phyloP scores from a whole-genome alignment of 2,329 filamentous ascomycete species.

The Colletotrichum brevisporum region DNA sequence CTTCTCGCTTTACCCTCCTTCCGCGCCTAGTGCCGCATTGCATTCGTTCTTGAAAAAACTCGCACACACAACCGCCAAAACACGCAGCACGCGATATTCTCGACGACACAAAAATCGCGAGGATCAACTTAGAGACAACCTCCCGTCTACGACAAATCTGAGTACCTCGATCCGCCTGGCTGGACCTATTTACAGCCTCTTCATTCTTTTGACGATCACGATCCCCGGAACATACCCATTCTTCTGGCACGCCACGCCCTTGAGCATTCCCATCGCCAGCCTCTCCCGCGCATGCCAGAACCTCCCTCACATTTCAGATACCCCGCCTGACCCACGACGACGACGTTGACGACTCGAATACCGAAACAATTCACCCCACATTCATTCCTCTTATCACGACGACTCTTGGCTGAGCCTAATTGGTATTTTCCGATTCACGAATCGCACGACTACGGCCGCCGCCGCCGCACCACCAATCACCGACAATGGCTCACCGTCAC shows the following conservation, averaged over 20 bases:
- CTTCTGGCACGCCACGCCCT: slow-evolving; percentile 11
- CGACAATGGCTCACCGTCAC: slow-evolving; percentile 36
- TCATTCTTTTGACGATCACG: slow-evolving; percentile 39
- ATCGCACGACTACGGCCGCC: not conserved
- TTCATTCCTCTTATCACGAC: slow-evolving; percentile 16
- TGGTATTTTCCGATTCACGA: slow-evolving; percentile 1
- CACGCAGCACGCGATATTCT: not conserved
- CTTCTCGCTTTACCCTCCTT: slow-evolving; percentile 40
- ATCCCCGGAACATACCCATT: not conserved
- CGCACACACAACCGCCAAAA: slow-evolving; percentile 16
- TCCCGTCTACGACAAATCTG: slow-evolving; percentile 14
- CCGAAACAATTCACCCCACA: slow-evolving; percentile 5
- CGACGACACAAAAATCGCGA: slow-evolving; percentile 13
- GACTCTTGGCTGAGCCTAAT: slow-evolving; percentile 27
- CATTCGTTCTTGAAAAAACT: slow-evolving; percentile 35
- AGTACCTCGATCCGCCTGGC: slow-evolving; percentile 28
- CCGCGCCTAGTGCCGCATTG: slow-evolving; percentile 38
- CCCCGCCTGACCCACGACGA: slow-evolving; percentile 29
- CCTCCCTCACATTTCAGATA: slow-evolving; percentile 28
- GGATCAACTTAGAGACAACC: not conserved
- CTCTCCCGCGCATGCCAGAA: slow-evolving; percentile 1
- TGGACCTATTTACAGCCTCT: slow-evolving; percentile 23
- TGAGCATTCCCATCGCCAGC: slow-evolving; percentile 25
- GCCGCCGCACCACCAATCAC: not conserved
- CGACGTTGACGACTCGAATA: slow-evolving; percentile 31